Evolutionary conservation across 192 early-diverging fungal species (phyloP).

Genomic region (Backusella psychrophila): DNA sequence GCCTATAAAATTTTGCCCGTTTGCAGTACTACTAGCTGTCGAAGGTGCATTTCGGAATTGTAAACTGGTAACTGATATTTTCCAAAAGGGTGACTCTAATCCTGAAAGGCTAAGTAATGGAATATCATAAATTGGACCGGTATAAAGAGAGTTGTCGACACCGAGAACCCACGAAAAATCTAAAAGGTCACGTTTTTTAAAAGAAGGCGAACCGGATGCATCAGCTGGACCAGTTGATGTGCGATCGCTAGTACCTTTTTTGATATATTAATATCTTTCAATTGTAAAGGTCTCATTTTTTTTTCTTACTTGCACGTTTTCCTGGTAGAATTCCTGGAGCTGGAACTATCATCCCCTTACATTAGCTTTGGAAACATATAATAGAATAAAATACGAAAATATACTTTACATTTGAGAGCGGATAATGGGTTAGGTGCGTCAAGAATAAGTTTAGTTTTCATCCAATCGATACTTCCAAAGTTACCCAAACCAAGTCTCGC

Average conservation of each 20-base stretch:
- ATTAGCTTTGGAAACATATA: background rate
- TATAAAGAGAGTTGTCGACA: background rate
- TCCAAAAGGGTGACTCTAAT: background rate
- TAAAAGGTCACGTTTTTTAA: background rate
- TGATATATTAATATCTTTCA: background rate
- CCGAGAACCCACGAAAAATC: background rate
- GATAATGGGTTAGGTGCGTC: background rate
- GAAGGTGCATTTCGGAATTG: background rate
- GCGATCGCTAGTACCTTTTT: background rate
- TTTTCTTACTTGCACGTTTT: background rate
- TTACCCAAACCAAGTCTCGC: background rate
- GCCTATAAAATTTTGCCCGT: background rate
- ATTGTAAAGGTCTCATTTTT: background rate
- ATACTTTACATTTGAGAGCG: background rate
- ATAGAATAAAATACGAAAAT: background rate
- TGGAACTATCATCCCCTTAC: background rate
- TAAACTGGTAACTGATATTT: background rate
- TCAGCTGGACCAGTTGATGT: background rate
- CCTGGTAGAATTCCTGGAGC: background rate
- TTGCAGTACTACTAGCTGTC: background rate
- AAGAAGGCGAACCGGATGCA: background rate
- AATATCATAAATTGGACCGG: background rate
- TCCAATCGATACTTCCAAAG: slow-evolving; percentile 1
- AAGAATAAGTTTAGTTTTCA: background rate
- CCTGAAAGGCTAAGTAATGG: background rate